Evolutionary conservation across 345 rosid species (phyloP), one percentile per base, ranked within the genome.

Genomic region (Eucalyptus regnans): DNA sequence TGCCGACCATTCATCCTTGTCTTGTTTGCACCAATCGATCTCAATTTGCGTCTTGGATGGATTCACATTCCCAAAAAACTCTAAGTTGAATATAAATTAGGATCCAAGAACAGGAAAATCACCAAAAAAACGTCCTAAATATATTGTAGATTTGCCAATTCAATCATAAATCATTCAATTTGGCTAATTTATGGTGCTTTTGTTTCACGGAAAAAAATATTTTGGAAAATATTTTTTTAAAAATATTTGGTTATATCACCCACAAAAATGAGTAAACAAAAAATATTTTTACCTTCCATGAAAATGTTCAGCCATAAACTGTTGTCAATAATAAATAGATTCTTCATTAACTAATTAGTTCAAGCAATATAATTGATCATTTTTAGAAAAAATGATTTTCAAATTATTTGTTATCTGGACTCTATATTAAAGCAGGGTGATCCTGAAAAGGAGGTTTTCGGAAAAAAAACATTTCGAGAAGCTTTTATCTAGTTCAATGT

Each of bases 311-410:
- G 27, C 25, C 60, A 22, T 54, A 22, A 54, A 54, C 5, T 43
- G 0, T 10, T 0, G 27, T 0, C 2, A 0, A 54, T 54, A 54
- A 54, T 54, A 54, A 54, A 54, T 10, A 22, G 2, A 54, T 20
- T 22, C 0, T 22, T 54, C 10, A 8, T 20, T 54, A 54, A 54
- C 25, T 54, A 18, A 22, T 54, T 22, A 54, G 10, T 54, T 54
- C 60, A 22, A 54, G 27, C 0, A 22, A 54, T 54, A 54, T 22
- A 54, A 54, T 8, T 54, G 0, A 22, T 22, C 5, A 54, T 54
- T 54, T 54, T 22, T 22, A 0, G 0, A 20, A 56, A 56, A 37
- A 37, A 37, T 37, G 20, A 1, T 4, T 54, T 56, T 56, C 60
- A 54, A 54, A 54, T 54, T 22, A 54, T 54, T 7, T 22, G 27